Percentiles rank a stretch among this genome's conserved stretches.
Conservation (phyloP, 129 eudicot species). For the Chrysanthemum seticuspe region DNA sequence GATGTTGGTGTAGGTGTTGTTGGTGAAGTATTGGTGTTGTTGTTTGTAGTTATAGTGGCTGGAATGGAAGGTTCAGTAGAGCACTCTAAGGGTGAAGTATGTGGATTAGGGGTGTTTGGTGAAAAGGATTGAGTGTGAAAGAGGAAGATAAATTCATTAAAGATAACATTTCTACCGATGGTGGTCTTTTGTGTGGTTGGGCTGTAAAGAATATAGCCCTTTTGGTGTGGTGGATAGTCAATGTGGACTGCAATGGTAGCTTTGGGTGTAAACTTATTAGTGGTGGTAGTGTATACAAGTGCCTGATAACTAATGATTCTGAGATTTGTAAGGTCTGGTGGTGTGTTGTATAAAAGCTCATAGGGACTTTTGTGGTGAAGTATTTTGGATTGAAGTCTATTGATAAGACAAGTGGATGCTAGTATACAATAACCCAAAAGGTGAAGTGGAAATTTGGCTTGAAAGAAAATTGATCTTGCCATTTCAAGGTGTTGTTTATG, state of each 20-base stretch:
- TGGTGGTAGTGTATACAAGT: no score
- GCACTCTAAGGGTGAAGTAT: no score
- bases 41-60: no score
- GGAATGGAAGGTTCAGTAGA: no score
- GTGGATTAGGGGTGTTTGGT: no score
- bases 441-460: background rate
- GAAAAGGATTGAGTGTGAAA: no score
- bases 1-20: no score
- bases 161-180: no score
- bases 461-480: background rate
- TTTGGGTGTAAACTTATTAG: background rate
- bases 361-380: background rate
- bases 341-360: background rate
- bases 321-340: background rate
- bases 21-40: no score
- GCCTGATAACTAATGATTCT: background rate
- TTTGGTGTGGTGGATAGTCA: background rate
- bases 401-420: background rate
- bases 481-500: background rate
- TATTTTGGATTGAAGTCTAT: background rate
- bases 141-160: no score
- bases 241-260: background rate
- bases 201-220: no score
- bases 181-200: no score
- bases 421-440: background rate